Evolutionary conservation across 225 moss, liverwort and hornwort genomes (phyloP), one percentile per base, ranked within the genome.

Genomic region (Asterella californica): DNA sequence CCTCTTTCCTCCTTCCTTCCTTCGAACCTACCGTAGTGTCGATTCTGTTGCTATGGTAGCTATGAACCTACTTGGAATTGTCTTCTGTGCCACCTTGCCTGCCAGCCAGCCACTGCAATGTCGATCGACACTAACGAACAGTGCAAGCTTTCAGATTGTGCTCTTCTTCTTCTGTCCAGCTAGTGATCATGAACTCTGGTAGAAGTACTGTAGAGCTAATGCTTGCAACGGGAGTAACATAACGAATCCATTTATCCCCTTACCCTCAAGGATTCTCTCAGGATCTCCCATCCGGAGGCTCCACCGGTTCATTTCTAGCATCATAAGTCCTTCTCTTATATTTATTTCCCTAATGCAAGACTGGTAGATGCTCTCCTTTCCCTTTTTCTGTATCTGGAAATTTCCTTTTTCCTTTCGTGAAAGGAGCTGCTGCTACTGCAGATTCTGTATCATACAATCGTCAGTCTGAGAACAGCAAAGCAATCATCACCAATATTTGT

Each of bases 401-500:
- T 64, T 29, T 64, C 5, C 27, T 64, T 29, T 57, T 57, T 57
- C 24, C 18, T 57, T 57, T 57, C 17, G 57, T 57, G 57, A 57
- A 57, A 24, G 25, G 29, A 32, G 11, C 64, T 25, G 27, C 24
- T 25, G 27, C 64, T 15, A 64, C 64, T 64, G 64, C 64, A 29
- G 64, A 64, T 64, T 11, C 18, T 69, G 71, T 71, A 47, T 46
- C 46, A 71, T 71, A 71, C 71, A 48, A 48, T 71, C 71, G 71
- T 71, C 71, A 71, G 71, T 71, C 71, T 71, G 46, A 71, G 45
- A 46, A n/a, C 24, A 62, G 47, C 46, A 45, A 42, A 42, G 69
- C 71, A 71, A 71, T 71, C 71, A 70, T 70, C 38, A 71, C 47
- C 71, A 71, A n/a, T n/a, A 71, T 48, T 71, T 71, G 71, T 71